Evolutionary conservation across 2,329 filamentous ascomycete species (phyloP).

Genomic region (Cladosporium oxysporum): DNA sequence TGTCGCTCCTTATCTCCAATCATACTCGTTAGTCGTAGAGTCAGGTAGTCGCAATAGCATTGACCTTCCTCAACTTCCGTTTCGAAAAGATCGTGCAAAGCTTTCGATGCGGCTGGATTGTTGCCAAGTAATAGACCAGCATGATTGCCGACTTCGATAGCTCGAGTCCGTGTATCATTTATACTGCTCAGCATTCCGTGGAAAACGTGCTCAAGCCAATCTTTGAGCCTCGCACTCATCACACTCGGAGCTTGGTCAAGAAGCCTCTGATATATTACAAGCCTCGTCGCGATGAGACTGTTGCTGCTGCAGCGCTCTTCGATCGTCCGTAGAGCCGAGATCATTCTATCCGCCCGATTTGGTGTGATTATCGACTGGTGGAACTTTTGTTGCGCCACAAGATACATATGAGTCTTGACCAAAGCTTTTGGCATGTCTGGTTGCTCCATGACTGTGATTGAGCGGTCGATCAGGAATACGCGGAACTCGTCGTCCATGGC

Average conservation of each 20-base stretch:
- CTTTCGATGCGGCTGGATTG: slow-evolving; percentile 67
- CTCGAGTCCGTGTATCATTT: slow-evolving; percentile 73
- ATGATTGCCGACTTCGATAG: slow-evolving; percentile 72
- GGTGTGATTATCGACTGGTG: slow-evolving; percentile 70
- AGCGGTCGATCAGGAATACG: slow-evolving; percentile 76
- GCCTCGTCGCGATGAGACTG: slow-evolving; percentile 73
- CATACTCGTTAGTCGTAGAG: slow-evolving; percentile 67
- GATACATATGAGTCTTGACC: slow-evolving; percentile 75
- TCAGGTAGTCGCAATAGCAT: slow-evolving; percentile 70
- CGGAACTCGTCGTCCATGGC: slow-evolving; percentile 77
- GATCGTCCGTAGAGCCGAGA: slow-evolving; percentile 70
- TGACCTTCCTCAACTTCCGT: slow-evolving; percentile 53
- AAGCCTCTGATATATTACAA: slow-evolving; percentile 77
- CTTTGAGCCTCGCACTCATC: slow-evolving; percentile 68
- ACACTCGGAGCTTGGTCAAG: slow-evolving; percentile 68
- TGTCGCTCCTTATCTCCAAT: slow-evolving; percentile 60
- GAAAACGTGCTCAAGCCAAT: slow-evolving; percentile 83
- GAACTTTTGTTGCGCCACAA: slow-evolving; percentile 80
- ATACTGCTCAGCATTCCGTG: slow-evolving; percentile 77
- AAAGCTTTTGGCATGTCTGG: slow-evolving; percentile 71
- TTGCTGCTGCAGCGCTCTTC: slow-evolving; percentile 76
- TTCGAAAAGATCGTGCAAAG: slow-evolving; percentile 64
- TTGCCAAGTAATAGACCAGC: slow-evolving; percentile 69
- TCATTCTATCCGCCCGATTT: slow-evolving; percentile 68
- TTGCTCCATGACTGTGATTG: slow-evolving; percentile 72